phyloP scores from a whole-genome alignment of 495 filamentous ascomycete species.

The Neurospora sp. region DNA sequence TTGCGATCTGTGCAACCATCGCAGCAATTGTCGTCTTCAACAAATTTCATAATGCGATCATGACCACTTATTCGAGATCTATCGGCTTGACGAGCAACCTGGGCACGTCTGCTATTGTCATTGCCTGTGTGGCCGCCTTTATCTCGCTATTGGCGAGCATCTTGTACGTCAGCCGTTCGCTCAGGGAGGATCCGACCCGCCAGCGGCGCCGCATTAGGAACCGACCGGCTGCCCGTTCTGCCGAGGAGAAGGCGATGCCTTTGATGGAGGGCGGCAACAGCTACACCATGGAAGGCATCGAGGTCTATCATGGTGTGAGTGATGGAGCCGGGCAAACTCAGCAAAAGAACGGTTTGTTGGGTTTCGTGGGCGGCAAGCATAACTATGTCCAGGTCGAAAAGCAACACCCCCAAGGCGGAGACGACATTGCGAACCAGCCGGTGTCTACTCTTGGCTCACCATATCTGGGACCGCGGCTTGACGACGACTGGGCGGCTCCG shows the following conservation, averaged over 20 bases:
- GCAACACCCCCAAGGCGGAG: conserved; percentile 9
- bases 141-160: conserved; percentile 12
- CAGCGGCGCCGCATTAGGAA: background rate
- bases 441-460: background rate
- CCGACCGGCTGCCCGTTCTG: background rate
- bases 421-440: background rate
- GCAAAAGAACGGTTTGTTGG: background rate
- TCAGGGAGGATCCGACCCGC: background rate
- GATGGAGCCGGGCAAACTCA: background rate
- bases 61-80: conserved; percentile 13
- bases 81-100: conserved; percentile 15
- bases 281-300: background rate
- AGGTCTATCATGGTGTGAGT: background rate
- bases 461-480: conserved; percentile 3
- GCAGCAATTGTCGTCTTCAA: conserved; percentile 16
- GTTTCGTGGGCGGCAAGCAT: conserved; percentile 7
- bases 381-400: conserved; percentile 28
- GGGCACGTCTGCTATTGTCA: conserved; percentile 13
- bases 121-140: conserved; percentile 17
- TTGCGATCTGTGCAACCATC: conserved; percentile 21
- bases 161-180: conserved; percentile 3
- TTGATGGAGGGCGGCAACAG: background rate
- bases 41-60: conserved; percentile 17
- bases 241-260: conserved; percentile 5
- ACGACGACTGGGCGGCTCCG: conserved; percentile 14